A percentile compares a stretch with the other conserved stretches of the same genome.
These are phyloP conservation scores for Coriolopsis trogii DNA, from an alignment of 1,284 basidiomycete species.

Conservation along the genomic window DNA sequence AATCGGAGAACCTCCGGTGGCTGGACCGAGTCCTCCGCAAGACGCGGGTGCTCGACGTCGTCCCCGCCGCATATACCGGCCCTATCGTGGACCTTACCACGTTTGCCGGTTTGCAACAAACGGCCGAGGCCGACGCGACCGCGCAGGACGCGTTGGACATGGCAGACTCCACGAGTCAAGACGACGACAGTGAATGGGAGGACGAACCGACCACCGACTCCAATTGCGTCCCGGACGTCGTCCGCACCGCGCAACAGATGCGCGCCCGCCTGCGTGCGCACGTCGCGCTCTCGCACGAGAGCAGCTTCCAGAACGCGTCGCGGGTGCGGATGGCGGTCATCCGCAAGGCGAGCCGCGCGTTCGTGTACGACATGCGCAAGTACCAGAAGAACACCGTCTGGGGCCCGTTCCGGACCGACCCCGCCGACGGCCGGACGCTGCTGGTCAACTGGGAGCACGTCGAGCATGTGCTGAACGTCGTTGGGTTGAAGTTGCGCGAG, in stretches of 20 bases:
- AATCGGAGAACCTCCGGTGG: constrained; percentile 27
- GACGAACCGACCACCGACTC: constrained; percentile 1
- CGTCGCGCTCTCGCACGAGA: constrained; percentile 43
- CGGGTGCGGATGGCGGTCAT: constrained; percentile 34
- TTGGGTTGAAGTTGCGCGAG: constrained; percentile 60
- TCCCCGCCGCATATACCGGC: not conserved
- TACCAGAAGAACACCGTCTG: constrained; percentile 52
- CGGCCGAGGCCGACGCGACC: not conserved
- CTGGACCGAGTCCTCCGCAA: constrained; percentile 22
- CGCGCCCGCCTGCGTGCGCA: constrained; percentile 41
- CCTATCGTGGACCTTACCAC: not conserved
- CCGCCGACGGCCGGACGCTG: constrained; percentile 13
- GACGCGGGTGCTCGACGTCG: constrained; percentile 13
- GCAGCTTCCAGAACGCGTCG: constrained; percentile 30
- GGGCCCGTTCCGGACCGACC: constrained; percentile 54
- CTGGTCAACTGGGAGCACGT: constrained; percentile 63
- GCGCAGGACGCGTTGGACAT: not conserved
- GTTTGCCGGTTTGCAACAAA: not conserved
- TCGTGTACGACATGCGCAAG: constrained; percentile 65
- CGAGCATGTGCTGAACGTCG: constrained; percentile 58
- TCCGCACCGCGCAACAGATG: constrained; percentile 18
- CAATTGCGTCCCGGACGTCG: constrained; percentile 1
- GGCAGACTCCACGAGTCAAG: not conserved
- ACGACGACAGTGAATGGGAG: not conserved
- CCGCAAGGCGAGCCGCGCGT: constrained; percentile 52